Evolutionary conservation across 1,284 basidiomycete species (phyloP), one percentile per base, ranked within the genome.

Genomic region (Puccinia polysora): DNA sequence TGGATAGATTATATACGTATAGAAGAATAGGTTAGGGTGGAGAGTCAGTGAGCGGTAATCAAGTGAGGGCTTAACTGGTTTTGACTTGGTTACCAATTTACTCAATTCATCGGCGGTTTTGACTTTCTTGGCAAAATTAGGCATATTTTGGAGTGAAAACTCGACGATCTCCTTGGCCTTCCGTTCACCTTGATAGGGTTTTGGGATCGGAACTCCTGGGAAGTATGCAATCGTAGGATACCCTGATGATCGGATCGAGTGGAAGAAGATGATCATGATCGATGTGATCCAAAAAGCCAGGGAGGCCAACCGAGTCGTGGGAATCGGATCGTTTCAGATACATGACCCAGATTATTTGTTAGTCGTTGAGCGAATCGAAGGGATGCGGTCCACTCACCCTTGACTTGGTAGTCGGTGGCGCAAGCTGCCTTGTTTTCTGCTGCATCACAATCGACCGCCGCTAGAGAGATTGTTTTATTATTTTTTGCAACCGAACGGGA

Each of bases 401-500:
- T 72, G 20, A 72, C 60, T 64, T 59, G 32, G 52, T 72, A 72
- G 47, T 72, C 69, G 2, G 47, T 60, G 32, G 15, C 52, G 28
- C 69, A 72, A 15, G 36, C 36, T 64, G 47, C 59, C 14, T 55
- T 64, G 43, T 72, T 72, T 56, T 72, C 56, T 53, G 45, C 50
- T 55, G 69, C 60, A 45, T 72, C 69, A 55, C 69, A 72, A 72
- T 72, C 69, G 7, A 72, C 60, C 20, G 59, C 69, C 7, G 52
- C 69, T 65, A 32, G n/a, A n/a, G n/a, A n/a, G n/a, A n/a, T n/a
- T n/a, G n/a, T n/a, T n/a, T n/a, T n/a, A n/a, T n/a, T n/a, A n/a
- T n/a, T n/a, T n/a, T n/a, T n/a, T n/a, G n/a, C n/a, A n/a, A n/a
- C n/a, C n/a, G n/a, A n/a, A n/a, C n/a, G n/a, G n/a, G n/a, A n/a